A percentile compares a stretch with the other conserved stretches of the same genome.
Evolutionary conservation across 371 early-diverging fungal genomes (phyloP).

Genomic region (Synchytrium microbalum): DNA sequence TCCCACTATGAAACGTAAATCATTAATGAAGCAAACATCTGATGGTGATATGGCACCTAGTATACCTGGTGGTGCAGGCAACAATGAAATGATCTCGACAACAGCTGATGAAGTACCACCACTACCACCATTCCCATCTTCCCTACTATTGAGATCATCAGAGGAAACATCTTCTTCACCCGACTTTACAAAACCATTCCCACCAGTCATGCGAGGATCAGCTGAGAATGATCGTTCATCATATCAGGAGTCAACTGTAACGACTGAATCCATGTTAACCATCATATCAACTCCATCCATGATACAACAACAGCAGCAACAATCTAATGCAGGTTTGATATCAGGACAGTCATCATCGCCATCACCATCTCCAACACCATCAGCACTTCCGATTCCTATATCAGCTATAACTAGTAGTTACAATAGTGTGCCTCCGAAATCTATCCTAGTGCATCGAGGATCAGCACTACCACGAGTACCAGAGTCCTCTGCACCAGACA

Average conservation of each 20-base stretch:
- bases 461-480: neutral
- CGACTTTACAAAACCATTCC: neutral
- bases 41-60: too few relatives aligned
- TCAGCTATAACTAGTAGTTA: neutral
- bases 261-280: slow-evolving; percentile 8
- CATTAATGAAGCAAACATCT: neutral
- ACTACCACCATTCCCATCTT: neutral
- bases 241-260: neutral
- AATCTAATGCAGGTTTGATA: too few relatives aligned
- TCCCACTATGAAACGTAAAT: neutral
- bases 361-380: neutral
- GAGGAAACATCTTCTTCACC: neutral
- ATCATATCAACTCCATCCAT: slow-evolving; percentile 10
- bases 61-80: neutral
- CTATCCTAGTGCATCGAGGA: neutral
- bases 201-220: neutral
- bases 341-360: neutral
- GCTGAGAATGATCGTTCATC: neutral
- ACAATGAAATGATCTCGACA: neutral
- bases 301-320: neutral
- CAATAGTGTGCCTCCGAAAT: neutral
- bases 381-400: neutral
- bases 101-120: neutral
- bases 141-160: neutral
- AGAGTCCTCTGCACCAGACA: neutral